Conservation (phyloP, 2,329 filamentous ascomycete genomes). For the Mariannaea sp. region DNA sequence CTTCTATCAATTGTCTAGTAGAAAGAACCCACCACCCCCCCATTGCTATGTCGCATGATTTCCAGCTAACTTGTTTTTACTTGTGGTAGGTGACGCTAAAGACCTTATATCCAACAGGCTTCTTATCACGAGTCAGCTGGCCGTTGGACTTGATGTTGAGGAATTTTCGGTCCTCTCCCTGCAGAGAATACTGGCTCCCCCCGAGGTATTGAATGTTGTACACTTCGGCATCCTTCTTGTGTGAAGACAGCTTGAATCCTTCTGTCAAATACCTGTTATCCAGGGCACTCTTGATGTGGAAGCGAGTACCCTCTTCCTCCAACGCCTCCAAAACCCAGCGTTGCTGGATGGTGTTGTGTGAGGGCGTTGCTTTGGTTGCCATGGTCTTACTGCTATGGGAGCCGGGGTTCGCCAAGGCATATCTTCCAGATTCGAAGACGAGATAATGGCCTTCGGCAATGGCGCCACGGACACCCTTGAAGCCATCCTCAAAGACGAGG, state of each 20-base stretch:
- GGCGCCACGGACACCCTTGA: slow-evolving; percentile 56
- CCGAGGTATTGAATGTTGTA: slow-evolving; percentile 28
- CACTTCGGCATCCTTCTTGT: slow-evolving; percentile 21
- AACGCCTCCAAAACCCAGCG: slow-evolving; percentile 56
- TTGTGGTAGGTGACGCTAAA: slow-evolving; percentile 3
- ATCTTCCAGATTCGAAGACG: slow-evolving; percentile 53
- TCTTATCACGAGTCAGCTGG: background rate
- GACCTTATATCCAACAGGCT: background rate
- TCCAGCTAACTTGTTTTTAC: no score
- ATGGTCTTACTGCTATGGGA: slow-evolving; percentile 21
- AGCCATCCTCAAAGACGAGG: slow-evolving; percentile 50
- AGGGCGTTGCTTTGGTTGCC: slow-evolving; percentile 35
- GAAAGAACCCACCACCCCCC: no score
- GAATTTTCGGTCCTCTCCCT: background rate
- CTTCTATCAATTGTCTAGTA: no score
- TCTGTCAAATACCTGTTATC: slow-evolving; percentile 2
- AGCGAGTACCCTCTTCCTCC: slow-evolving; percentile 33
- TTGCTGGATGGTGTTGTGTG: slow-evolving; percentile 39
- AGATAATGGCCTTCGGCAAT: slow-evolving; percentile 61
- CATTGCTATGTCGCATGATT: no score
- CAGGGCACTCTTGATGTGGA: slow-evolving; percentile 63
- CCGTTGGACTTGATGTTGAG: background rate
- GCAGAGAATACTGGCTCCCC: slow-evolving; percentile 18
- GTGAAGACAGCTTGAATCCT: background rate
- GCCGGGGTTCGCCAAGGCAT: slow-evolving; percentile 41